A percentile compares a stretch with the other conserved stretches of the same genome.
Conservation (phyloP, 768 basidiomycete species). For the Sistotremastrum niveocremeum region DNA sequence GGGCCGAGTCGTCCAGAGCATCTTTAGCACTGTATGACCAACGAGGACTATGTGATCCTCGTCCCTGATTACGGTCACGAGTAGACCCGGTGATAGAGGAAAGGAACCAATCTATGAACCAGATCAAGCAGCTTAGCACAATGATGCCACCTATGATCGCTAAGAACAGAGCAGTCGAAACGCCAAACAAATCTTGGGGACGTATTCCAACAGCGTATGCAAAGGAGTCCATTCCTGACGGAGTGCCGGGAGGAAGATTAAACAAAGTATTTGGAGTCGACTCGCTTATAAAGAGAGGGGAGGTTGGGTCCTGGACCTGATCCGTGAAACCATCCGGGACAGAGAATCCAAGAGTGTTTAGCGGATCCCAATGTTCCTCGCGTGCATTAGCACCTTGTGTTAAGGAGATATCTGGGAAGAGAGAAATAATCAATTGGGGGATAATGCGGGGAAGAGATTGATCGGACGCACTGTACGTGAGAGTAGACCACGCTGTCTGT, state of each 20-base stretch:
- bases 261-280: slow-evolving; percentile 60
- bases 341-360: slow-evolving; percentile 38
- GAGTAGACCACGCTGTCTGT: slow-evolving; percentile 79
- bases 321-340: slow-evolving; percentile 61
- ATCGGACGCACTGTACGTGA: slow-evolving; percentile 47
- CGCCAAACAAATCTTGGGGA: slow-evolving; percentile 69
- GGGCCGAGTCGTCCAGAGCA: slow-evolving; percentile 23
- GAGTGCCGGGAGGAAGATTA: slow-evolving; percentile 44
- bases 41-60: slow-evolving; percentile 28
- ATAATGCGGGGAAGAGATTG: neutral
- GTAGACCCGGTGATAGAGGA: slow-evolving; percentile 20
- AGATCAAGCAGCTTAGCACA: slow-evolving; percentile 53
- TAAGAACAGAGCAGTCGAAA: slow-evolving; percentile 75
- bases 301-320: slow-evolving; percentile 56
- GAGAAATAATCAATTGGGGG: slow-evolving; percentile 7
- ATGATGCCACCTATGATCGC: slow-evolving; percentile 63
- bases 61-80: slow-evolving; percentile 17
- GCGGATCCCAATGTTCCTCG: slow-evolving; percentile 53
- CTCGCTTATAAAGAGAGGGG: slow-evolving; percentile 66
- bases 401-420: slow-evolving; percentile 55
- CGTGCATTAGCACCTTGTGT: slow-evolving; percentile 28
- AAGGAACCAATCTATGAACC: slow-evolving; percentile 51
- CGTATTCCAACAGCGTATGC: slow-evolving; percentile 74
- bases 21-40: slow-evolving; percentile 39
- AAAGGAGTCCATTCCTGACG: slow-evolving; percentile 64